These are phyloP conservation scores for Boletus tomentosulus DNA, from an alignment of 768 basidiomycete species.

Conservation along the genomic window DNA sequence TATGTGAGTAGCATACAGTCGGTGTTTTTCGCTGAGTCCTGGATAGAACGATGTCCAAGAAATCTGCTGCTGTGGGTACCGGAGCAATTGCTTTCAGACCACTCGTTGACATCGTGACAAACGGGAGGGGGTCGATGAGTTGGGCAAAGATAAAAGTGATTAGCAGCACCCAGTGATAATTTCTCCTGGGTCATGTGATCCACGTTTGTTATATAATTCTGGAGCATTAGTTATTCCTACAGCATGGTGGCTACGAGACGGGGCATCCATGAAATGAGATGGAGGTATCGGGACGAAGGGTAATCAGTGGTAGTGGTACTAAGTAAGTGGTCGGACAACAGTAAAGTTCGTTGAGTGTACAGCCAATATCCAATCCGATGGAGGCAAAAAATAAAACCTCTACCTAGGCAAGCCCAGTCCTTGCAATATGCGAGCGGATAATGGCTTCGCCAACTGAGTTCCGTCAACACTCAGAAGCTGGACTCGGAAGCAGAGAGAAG, in stretches of 20 bases:
- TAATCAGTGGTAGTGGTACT: slow-evolving; percentile 24
- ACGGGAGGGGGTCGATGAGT: neutral
- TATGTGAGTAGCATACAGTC: slow-evolving; percentile 49
- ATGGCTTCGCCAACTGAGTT: slow-evolving; percentile 59
- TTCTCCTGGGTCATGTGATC: slow-evolving; percentile 13
- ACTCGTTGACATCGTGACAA: slow-evolving; percentile 64
- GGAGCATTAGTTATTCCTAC: slow-evolving; percentile 13
- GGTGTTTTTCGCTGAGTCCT: slow-evolving; percentile 98
- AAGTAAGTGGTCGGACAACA: slow-evolving; percentile 16
- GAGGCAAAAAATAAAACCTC: neutral
- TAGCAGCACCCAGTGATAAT: neutral
- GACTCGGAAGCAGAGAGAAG: neutral
- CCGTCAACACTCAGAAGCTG: slow-evolving; percentile 2
- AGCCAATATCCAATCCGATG: slow-evolving; percentile 13
- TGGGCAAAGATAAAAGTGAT: slow-evolving; percentile 9
- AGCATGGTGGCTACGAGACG: slow-evolving; percentile 21
- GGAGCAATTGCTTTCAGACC: slow-evolving; percentile 96
- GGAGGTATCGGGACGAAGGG: slow-evolving; percentile 25
- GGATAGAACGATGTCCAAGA: slow-evolving; percentile 89
- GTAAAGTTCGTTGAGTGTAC: slow-evolving; percentile 8
- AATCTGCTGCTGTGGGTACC: slow-evolving; percentile 95
- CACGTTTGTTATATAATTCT: neutral
- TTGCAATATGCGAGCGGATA: slow-evolving; percentile 59
- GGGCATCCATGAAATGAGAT: slow-evolving; percentile 15
- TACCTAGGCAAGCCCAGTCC: slow-evolving; percentile 40